Evolutionary conservation across 495 filamentous ascomycete genomes (phyloP).

Genomic region (Penicillium verhagenii): DNA sequence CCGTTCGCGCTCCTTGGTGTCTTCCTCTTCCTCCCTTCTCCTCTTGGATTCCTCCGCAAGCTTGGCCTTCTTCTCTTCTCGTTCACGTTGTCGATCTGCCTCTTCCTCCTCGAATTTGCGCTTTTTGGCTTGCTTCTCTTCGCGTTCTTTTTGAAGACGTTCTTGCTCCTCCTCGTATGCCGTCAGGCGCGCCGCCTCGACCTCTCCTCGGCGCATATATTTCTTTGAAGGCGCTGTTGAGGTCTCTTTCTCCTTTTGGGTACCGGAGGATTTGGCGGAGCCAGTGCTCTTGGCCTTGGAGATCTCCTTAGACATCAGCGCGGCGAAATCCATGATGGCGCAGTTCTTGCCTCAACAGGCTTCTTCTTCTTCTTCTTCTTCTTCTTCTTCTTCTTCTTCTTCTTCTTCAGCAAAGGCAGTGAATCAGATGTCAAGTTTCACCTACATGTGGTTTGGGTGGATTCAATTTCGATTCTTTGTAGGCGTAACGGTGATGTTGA

Average conservation of each 20-base stretch:
- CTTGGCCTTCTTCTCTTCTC: conserved; percentile 75
- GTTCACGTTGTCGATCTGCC: conserved; percentile 58
- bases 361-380: too few relatives aligned
- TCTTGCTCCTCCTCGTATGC: conserved; percentile 80
- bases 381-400: too few relatives aligned
- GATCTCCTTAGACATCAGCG: conserved; percentile 87
- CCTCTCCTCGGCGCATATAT: conserved; percentile 81
- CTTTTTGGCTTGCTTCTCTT: conserved; percentile 67
- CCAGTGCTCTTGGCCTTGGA: conserved; percentile 63
- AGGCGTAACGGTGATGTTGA: neutral
- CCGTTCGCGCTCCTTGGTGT: conserved; percentile 51
- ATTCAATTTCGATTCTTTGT: too few relatives aligned
- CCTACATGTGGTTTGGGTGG: neutral
- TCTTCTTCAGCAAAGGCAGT: neutral
- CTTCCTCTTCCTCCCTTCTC: conserved; percentile 69
- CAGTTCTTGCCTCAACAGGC: neutral
- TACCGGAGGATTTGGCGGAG: conserved; percentile 25
- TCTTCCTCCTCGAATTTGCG: conserved; percentile 91
- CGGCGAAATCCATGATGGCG: conserved; percentile 84
- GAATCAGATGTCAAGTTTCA: neutral
- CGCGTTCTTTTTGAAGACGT: conserved; percentile 63
- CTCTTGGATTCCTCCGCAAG: conserved; percentile 77
- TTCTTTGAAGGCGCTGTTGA: conserved; percentile 57
- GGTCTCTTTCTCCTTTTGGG: conserved; percentile 20
- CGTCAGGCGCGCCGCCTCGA: conserved; percentile 78